phyloP scores from a whole-genome alignment of 2,329 filamentous ascomycete genomes.

The Fusarium graminum region DNA sequence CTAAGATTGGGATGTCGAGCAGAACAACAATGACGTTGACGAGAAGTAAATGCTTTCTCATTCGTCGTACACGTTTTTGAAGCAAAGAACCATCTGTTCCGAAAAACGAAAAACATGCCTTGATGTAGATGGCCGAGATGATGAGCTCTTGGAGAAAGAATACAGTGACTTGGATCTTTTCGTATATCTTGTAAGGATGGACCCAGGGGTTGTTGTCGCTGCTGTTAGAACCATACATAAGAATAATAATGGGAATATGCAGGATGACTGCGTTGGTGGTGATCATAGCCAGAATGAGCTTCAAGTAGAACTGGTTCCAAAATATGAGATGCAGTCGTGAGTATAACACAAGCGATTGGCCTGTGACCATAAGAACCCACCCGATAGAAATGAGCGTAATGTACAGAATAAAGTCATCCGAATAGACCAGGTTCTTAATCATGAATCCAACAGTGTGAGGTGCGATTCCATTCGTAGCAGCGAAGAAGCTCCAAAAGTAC shows the following conservation, averaged over 20 bases:
- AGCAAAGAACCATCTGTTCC: constrained; percentile 12
- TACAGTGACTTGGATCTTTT: constrained; percentile 67
- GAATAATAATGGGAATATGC: constrained; percentile 65
- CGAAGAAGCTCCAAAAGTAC: constrained; percentile 56
- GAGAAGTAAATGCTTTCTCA: constrained; percentile 55
- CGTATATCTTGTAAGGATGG: constrained; percentile 59
- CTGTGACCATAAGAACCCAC: constrained; percentile 66
- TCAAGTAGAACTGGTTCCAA: constrained; percentile 61
- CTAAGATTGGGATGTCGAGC: constrained; percentile 53
- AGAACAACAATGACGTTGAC: constrained; percentile 59
- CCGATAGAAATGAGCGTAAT: constrained; percentile 50
- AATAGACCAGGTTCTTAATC: constrained; percentile 53
- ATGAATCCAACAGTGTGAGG: constrained; percentile 60
- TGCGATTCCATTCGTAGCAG: constrained; percentile 51
- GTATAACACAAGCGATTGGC: constrained; percentile 72
- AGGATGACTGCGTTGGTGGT: constrained; percentile 63
- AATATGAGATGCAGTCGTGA: constrained; percentile 72
- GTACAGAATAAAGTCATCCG: constrained; percentile 30
- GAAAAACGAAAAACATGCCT: constrained; percentile 11
- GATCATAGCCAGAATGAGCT: constrained; percentile 68
- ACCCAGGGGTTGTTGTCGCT: constrained; percentile 38
- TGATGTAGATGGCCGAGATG: constrained; percentile 66
- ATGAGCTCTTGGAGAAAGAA: constrained; percentile 69
- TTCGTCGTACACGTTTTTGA: constrained; percentile 2
- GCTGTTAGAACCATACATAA: constrained; percentile 67